Conservation (phyloP, 768 basidiomycete species). For the Pleurotus tuoliensis region DNA sequence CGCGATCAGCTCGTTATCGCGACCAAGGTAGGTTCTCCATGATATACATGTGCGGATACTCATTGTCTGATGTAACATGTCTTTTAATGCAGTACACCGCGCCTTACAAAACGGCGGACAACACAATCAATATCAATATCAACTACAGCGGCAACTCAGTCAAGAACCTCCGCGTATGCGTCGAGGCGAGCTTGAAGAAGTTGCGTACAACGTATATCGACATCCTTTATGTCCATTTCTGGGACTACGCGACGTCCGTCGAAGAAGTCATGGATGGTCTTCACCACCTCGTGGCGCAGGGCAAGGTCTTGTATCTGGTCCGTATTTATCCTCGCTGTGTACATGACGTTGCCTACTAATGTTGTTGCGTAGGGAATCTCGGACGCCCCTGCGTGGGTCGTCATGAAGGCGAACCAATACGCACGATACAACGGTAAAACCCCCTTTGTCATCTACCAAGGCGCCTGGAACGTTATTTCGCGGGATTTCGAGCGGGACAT, state of each 20-base stretch:
- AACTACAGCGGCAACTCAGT: conserved; percentile 38
- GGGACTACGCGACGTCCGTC: conserved; percentile 48
- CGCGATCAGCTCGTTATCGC: conserved; percentile 44
- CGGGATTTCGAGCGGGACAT: no score
- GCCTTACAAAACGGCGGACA: background rate
- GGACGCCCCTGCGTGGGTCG: no score
- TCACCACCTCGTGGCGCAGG: conserved; percentile 43
- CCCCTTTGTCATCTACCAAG: no score
- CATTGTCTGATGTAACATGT: no score
- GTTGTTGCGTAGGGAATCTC: no score
- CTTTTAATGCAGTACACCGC: background rate
- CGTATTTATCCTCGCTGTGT: background rate
- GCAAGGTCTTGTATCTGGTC: conserved; percentile 47
- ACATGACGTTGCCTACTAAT: no score
- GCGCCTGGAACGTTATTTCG: no score
- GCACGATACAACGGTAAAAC: no score
- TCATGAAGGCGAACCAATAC: no score
- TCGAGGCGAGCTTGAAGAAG: conserved; percentile 37
- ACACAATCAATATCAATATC: conserved; percentile 8
- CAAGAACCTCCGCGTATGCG: conserved; percentile 35
- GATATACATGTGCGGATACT: background rate
- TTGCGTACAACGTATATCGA: conserved; percentile 40
- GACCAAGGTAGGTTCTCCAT: conserved; percentile 25
- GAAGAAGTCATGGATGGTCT: conserved; percentile 56
- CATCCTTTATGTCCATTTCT: conserved; percentile 40